A percentile compares a stretch with the other conserved stretches of the same genome.
phyloP scores from a whole-genome alignment of 2,329 filamentous ascomycete genomes.

The Chrysosporium queenslandicum region DNA sequence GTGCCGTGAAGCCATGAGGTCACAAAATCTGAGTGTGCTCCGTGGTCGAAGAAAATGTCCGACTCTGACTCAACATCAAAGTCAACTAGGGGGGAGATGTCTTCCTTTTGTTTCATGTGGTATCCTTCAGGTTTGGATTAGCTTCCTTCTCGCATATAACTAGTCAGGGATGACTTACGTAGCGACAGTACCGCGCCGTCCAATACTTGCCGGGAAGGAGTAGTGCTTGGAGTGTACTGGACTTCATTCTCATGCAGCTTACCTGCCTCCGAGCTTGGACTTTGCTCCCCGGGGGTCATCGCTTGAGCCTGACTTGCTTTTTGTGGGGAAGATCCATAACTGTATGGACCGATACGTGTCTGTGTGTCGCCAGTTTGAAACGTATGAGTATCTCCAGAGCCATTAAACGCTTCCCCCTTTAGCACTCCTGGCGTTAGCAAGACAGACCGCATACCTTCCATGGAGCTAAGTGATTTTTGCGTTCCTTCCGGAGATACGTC shows the following conservation, averaged over 20 bases:
- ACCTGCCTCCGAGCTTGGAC: background rate
- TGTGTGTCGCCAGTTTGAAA: too few species aligned
- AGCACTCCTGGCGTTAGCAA: background rate
- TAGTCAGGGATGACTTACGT: background rate
- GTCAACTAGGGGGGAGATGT: background rate
- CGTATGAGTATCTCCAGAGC: background rate
- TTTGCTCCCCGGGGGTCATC: background rate
- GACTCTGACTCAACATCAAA: background rate
- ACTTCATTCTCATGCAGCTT: background rate
- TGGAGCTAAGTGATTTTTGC: background rate
- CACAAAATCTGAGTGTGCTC: background rate
- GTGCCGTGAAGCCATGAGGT: constrained; percentile 7
- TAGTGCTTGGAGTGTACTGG: background rate
- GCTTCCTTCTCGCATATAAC: background rate
- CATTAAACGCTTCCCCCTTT: background rate
- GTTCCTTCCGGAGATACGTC: background rate
- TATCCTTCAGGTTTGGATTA: background rate
- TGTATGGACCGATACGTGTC: too few species aligned
- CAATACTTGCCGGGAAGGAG: background rate
- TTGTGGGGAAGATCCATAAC: background rate
- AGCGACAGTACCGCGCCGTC: background rate
- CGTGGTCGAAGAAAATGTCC: background rate
- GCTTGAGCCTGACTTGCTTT: background rate
- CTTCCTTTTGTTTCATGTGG: background rate
- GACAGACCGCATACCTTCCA: background rate